phyloP scores from a whole-genome alignment of 1,139 yeast species.

The Nakaseomyces kungkrabaensis region DNA sequence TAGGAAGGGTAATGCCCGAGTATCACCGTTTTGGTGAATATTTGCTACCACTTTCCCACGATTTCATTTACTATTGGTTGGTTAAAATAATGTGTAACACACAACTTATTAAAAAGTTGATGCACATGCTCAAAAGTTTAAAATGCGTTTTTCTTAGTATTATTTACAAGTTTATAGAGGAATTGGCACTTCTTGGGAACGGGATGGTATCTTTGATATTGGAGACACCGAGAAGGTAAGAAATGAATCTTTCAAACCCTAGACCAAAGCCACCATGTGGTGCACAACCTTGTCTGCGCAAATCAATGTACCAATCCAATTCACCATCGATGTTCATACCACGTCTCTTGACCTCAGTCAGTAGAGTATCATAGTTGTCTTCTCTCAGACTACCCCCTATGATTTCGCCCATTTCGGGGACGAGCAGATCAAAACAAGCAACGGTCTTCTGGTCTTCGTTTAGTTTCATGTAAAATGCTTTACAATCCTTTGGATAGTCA shows the following conservation, averaged over 20 bases:
- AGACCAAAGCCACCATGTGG: constrained; percentile 98
- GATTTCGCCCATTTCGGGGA: constrained; percentile 93
- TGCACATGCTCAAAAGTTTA: too few relatives aligned
- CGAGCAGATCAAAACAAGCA: constrained; percentile 78
- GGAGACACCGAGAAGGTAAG: constrained; percentile 54
- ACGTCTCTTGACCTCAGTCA: constrained; percentile 40
- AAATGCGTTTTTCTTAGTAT: too few relatives aligned
- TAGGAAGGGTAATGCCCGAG: not conserved
- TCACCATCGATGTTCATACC: constrained; percentile 46
- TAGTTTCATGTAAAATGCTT: constrained; percentile 86
- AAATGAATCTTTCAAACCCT: constrained; percentile 81
- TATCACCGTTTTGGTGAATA: not conserved
- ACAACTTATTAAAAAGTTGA: too few relatives aligned
- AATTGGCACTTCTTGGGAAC: constrained; percentile 46
- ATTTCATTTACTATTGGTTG: too few relatives aligned
- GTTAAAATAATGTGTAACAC: too few relatives aligned
- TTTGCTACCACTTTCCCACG: not conserved
- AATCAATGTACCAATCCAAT: constrained; percentile 70
- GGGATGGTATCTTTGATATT: constrained; percentile 82
- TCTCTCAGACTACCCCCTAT: constrained; percentile 93
- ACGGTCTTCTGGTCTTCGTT: constrained; percentile 46
- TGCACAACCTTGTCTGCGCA: constrained; percentile 67
- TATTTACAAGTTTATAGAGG: constrained; percentile 3
- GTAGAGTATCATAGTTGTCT: constrained; percentile 43
- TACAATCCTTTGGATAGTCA: constrained; percentile 67